Conservation (phyloP, 805 yeast species). For the Monosporozyma unispora region DNA sequence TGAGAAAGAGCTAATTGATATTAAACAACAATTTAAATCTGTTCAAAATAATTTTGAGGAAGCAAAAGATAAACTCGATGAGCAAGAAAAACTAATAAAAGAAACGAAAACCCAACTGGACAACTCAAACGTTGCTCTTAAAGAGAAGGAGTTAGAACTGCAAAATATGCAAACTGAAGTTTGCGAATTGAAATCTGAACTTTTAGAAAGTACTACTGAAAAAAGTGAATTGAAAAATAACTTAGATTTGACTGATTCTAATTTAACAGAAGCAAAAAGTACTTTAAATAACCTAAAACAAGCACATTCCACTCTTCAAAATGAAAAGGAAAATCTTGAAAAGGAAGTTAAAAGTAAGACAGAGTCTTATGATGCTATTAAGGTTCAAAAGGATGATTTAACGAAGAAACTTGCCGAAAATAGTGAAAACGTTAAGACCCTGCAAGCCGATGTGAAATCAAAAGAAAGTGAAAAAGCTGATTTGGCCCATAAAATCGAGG, state of each 20-base stretch:
- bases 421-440: background rate
- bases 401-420: background rate
- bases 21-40: background rate
- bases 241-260: conserved; percentile 3
- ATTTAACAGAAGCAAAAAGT: conserved; percentile 1
- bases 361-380: background rate
- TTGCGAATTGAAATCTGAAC: background rate
- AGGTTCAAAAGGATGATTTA: background rate
- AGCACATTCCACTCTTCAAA: conserved; percentile 5
- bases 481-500: background rate
- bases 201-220: background rate
- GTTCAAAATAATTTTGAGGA: background rate
- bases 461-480: background rate
- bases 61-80: background rate
- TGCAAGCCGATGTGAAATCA: background rate
- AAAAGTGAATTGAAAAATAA: conserved; percentile 5
- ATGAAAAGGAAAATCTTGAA: background rate
- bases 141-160: background rate
- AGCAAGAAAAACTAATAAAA: background rate
- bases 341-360: background rate
- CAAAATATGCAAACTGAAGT: background rate
- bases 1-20: background rate
- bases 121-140: background rate
- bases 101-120: background rate
- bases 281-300: conserved; percentile 4